Evolutionary conservation across 768 basidiomycete species (phyloP).

Genomic region (Kwoniella dendrophila): DNA sequence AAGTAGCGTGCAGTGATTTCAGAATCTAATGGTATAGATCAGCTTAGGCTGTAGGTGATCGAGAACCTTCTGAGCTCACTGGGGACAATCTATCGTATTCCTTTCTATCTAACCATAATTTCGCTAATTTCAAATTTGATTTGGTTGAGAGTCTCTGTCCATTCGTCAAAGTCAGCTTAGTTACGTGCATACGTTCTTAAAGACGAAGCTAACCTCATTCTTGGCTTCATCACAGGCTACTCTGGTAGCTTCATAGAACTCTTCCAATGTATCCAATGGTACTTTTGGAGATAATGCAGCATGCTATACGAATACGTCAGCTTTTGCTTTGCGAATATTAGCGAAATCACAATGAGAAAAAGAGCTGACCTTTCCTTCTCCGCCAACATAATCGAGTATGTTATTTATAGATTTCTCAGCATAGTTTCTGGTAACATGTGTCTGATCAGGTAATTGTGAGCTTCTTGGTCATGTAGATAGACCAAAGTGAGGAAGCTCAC

Average conservation of each 20-base stretch:
- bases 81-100: conserved; percentile 82
- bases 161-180: conserved; percentile 6
- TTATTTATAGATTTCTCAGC: conserved; percentile 99
- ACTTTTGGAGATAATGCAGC: conserved; percentile 53
- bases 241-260: conserved; percentile 93
- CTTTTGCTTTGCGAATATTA: conserved; percentile 60
- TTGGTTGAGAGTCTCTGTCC: conserved; percentile 84
- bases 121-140: conserved; percentile 94
- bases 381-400: conserved; percentile 96
- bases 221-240: conserved; percentile 87
- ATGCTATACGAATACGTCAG: conserved; percentile 57
- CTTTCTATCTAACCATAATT: conserved; percentile 92
- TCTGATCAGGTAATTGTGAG: conserved; percentile 27
- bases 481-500: conserved; percentile 22
- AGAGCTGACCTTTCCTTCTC: conserved; percentile 68
- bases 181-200: not conserved
- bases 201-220: conserved; percentile 72
- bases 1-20: conserved; percentile 50
- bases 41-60: not conserved
- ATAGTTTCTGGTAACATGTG: conserved; percentile 58
- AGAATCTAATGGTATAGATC: conserved; percentile 40
- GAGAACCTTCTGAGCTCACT: conserved; percentile 57
- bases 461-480: not conserved
- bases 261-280: conserved; percentile 79
- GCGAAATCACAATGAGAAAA: conserved; percentile 60